These are phyloP conservation scores for Mycena amicta DNA, from an alignment of 768 basidiomycete genomes.

Conservation along the genomic window DNA sequence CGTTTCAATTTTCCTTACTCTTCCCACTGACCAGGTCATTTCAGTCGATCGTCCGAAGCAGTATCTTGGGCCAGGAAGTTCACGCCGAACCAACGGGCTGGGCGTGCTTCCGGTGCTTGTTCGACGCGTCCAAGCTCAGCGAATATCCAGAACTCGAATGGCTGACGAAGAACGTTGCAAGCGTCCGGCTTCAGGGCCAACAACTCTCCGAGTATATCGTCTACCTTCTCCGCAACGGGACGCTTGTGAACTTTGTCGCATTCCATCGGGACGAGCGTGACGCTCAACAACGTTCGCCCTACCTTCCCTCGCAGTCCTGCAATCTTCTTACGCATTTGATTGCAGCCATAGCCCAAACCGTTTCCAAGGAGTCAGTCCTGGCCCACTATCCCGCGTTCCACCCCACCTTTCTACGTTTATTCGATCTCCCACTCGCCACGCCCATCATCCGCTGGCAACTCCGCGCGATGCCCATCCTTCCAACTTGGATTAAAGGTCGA, in stretches of 20 bases:
- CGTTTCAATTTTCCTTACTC: not conserved
- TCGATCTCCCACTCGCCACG: slow-evolving; percentile 11
- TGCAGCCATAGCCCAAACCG: not conserved
- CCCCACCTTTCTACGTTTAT: slow-evolving; percentile 7
- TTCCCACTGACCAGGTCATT: not conserved
- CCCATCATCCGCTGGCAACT: slow-evolving; percentile 11
- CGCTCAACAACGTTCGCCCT: slow-evolving; percentile 7
- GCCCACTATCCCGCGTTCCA: slow-evolving; percentile 1
- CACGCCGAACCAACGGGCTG: not conserved
- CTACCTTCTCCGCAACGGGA: slow-evolving; percentile 1
- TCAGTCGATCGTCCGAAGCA: slow-evolving; percentile 1
- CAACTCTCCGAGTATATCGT: not conserved
- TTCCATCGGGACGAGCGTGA: slow-evolving; percentile 3
- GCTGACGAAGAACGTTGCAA: not conserved
- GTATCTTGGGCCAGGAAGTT: not conserved
- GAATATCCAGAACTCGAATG: slow-evolving; percentile 6
- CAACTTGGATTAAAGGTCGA: slow-evolving; percentile 13
- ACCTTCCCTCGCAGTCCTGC: no score
- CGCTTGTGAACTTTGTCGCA: slow-evolving; percentile 12
- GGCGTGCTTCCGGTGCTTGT: slow-evolving; percentile 3
- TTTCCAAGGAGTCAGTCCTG: slow-evolving; percentile 1
- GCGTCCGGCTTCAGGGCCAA: not conserved
- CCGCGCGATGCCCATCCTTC: slow-evolving; percentile 8
- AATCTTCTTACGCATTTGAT: no score
- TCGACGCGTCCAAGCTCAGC: not conserved